These are phyloP conservation scores for Condylostoma magnum DNA, from an alignment of 169 alveolate genomes.

Conservation along the genomic window DNA sequence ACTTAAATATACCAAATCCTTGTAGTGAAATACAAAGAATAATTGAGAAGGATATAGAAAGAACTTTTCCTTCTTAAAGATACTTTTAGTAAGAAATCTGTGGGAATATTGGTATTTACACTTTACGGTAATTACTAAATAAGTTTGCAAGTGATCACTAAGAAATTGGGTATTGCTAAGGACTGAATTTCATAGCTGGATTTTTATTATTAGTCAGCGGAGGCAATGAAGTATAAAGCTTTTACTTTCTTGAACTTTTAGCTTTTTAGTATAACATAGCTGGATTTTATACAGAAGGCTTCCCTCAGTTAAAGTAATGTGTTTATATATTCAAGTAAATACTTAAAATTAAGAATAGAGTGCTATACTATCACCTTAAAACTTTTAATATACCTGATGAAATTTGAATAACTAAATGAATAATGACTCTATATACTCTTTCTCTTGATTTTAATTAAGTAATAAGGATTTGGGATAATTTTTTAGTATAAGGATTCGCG, in stretches of 20 bases:
- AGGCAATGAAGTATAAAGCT: constrained; percentile 17
- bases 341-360: neutral
- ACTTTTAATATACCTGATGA: neutral
- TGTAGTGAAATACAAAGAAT: no score
- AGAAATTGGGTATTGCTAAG: constrained; percentile 27
- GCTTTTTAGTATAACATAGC: neutral
- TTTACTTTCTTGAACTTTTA: neutral
- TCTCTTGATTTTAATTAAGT: neutral
- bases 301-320: neutral
- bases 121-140: no score
- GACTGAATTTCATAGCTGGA: constrained; percentile 21
- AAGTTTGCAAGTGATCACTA: no score
- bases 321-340: neutral
- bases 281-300: constrained; percentile 1
- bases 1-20: no score
- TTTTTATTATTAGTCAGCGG: constrained; percentile 1
- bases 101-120: no score
- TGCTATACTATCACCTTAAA: neutral
- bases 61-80: constrained; percentile 30
- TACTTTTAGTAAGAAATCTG: no score
- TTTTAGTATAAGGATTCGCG: constrained; percentile 17
- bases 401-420: constrained; percentile 11
- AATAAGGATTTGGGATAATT: constrained; percentile 24
- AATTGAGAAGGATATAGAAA: constrained; percentile 17
- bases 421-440: constrained; percentile 12